Base-by-base conservation (phyloP, 306 rosid species). In the Rosa multiflora region DNA sequence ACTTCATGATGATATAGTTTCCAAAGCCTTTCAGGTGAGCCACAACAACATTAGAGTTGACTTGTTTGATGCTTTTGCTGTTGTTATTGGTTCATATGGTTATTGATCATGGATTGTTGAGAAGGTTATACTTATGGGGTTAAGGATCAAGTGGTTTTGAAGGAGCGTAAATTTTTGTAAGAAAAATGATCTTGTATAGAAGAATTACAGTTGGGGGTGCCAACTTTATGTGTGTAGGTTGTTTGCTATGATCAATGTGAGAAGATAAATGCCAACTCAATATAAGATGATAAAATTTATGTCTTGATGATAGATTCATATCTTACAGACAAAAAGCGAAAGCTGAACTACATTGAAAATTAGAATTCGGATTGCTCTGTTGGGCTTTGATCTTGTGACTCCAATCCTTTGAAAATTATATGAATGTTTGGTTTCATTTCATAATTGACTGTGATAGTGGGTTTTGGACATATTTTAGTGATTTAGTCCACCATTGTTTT, bases 1-100 rank as follows among this genome's bases (percentile, higher is more conserved):
- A 10, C 87, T 92, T 80, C 99, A 95, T 23, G 98, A 95, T 87
- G 99, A 95, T 90, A 91, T 95, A 5, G 91, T 95, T 85, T 95
- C 99, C 37, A 95, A 95, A 87, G 94, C 99, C 83, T 95, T 95
- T 86, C 98, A 95, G 90, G 99, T 92, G 84, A 82, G 82, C 39
- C 81, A 71, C 66, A 3, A 37, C 5, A 32, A 32, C 69, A 40
- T 55, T 1, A 42, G 21, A 56, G 2, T 42, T n/a, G 12, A 40
- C 49, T 14, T 75, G 3, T 43, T 43, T 21, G 18, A 12, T 26
- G 18, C 6, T 64, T 2, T 53, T 47, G 10, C 42, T 12, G 18
- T 8, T 40, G 76, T 55, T 56, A 8, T 21, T 26, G 21, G 43
- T 74, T 67, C 83, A 67, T 39, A 37, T 74, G 49, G 10, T 56